Percentiles rank a stretch among this genome's conserved stretches.
These are phyloP conservation scores for Beauveria pseudobassiana DNA, from an alignment of 2,329 filamentous ascomycete genomes.

Conservation along the genomic window DNA sequence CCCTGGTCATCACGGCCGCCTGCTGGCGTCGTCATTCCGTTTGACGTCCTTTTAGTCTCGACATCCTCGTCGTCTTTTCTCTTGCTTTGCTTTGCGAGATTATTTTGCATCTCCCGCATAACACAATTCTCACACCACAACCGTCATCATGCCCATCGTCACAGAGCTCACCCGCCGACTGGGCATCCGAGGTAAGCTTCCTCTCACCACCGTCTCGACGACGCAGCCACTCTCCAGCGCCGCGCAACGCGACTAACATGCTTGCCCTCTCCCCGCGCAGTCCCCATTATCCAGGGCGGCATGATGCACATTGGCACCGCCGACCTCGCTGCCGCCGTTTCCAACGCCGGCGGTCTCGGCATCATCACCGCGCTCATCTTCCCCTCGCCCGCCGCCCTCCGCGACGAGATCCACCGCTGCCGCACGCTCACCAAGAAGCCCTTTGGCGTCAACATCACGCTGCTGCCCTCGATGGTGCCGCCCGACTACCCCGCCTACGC, in stretches of 20 bases:
- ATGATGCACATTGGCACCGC: conserved; percentile 85
- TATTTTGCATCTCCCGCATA: too few relatives aligned
- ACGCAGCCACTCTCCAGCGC: not conserved
- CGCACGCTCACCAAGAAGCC: conserved; percentile 69
- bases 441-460: conserved; percentile 92
- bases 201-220: not conserved
- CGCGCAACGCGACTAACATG: not conserved
- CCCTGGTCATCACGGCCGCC: conserved; percentile 4
- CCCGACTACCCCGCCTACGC: conserved; percentile 92
- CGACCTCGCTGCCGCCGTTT: conserved; percentile 67
- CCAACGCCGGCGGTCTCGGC: conserved; percentile 75
- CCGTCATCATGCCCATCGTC: conserved; percentile 44
- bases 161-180: conserved; percentile 51
- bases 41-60: not conserved
- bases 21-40: not conserved
- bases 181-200: conserved; percentile 41
- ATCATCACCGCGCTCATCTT: conserved; percentile 87
- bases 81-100: not conserved
- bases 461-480: conserved; percentile 81
- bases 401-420: conserved; percentile 86
- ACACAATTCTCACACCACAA: not conserved
- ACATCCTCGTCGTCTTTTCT: not conserved
- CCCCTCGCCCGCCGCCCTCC: conserved; percentile 83
- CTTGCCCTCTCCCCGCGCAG: conserved; percentile 29
- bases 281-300: conserved; percentile 77